Evolutionary conservation across 495 filamentous ascomycete species (phyloP), one percentile per base, ranked within the genome.

Genomic region (Pyronema omphalodes): DNA sequence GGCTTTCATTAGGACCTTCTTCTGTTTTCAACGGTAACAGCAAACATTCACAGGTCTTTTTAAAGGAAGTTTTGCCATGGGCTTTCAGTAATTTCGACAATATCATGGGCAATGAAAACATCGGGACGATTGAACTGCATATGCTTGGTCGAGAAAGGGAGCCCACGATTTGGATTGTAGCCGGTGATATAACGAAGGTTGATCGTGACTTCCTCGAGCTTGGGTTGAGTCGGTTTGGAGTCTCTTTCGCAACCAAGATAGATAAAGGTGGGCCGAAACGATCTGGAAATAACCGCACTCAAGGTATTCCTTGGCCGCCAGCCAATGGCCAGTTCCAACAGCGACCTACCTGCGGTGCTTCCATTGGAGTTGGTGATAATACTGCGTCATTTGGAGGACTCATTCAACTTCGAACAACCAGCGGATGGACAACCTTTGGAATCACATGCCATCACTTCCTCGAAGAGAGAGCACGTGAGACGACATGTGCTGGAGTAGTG

Each of bases 371-470:
- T 12, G 37, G 19, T 1, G n/a, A 23, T 19, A 43, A 40, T 43
- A 43, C 37, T 14, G 51, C 35, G 14, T 41, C 51, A 12, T 53
- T 53, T 6, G 51, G 51, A 5, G 51, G 51, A 3, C 19, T 53
- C n/a, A 14, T 53, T 8, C 35, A 53, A 29, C 36, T 53, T 9
- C 40, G 41, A 15, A 9, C 15, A 2, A 37, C 3, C 34, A n/a
- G 14, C 17, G 33, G 35, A 23, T 53, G 51, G 51, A 9, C 9
- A 19, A 9, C 23, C 7, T 41, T 53, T 6, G 51, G 51, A 3
- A 34, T 53, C 15, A 41, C 51, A 44, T 53, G 12, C 8, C 51
- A 53, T 37, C 51, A 53, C n/a, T 29, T 53, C 8, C 19, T 53
- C 11, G 51, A 53, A 43, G 37, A 53, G 8, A 40, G 37, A 53